These are phyloP conservation scores for Kwoniella europaea DNA, from an alignment of 768 basidiomycete species.

Conservation along the genomic window DNA sequence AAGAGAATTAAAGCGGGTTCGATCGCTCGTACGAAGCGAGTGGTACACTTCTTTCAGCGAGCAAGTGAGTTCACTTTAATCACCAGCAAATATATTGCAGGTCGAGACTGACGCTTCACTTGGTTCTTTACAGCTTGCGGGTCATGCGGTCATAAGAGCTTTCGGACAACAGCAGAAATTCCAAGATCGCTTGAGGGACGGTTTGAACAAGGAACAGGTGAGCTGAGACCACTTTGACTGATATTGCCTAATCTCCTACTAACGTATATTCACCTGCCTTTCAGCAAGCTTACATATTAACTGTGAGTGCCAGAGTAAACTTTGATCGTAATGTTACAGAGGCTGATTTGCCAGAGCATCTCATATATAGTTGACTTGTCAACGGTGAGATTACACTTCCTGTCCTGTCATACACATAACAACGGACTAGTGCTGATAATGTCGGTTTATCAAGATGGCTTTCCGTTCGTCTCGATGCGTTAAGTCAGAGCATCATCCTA, in stretches of 20 bases:
- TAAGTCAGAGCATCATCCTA: constrained; percentile 70
- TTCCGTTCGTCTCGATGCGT: constrained; percentile 67
- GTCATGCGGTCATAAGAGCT: constrained; percentile 42
- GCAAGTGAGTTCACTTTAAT: constrained; percentile 27
- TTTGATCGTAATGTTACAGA: too few relatives aligned
- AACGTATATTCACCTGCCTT: not conserved
- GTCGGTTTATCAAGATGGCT: constrained; percentile 62
- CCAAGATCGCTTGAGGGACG: constrained; percentile 24
- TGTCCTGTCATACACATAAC: not conserved
- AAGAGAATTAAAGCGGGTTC: constrained; percentile 47
- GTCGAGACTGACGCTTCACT: not conserved
- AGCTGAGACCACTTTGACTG: not conserved
- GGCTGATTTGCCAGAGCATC: too few relatives aligned
- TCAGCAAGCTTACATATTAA: constrained; percentile 34
- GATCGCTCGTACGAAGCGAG: constrained; percentile 35
- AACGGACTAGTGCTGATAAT: not conserved
- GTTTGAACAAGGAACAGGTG: constrained; percentile 30
- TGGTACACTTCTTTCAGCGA: constrained; percentile 46
- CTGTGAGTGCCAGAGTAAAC: constrained; percentile 11
- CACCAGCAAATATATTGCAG: not conserved
- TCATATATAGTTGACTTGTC: constrained; percentile 2
- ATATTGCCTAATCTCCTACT: not conserved
- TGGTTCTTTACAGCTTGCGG: constrained; percentile 32
- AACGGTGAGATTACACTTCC: not conserved
- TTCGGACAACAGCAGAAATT: constrained; percentile 37